Base-by-base conservation (phyloP, 148 eudicot genomes). In the Cornus controversa region DNA sequence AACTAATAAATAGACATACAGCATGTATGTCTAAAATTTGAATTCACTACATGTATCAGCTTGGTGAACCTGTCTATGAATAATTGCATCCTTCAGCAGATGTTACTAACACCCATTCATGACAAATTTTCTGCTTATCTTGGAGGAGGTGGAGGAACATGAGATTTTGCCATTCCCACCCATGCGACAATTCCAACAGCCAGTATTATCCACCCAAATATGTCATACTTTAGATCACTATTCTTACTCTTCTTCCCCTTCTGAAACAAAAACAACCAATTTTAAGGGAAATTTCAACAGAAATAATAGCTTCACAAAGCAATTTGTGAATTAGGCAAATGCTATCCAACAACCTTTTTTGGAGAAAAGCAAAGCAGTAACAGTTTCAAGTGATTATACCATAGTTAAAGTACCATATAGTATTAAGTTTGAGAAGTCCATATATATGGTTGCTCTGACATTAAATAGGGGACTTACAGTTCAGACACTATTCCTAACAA, bases 191-290 rank as follows among this genome's bases (percentile, higher is more conserved):
- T 63, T 23, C 66, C 66, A 23, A 24, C 66, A 23, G 66, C 66
- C 24, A 63, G 66, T 8, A 63, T 83, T n/a, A 83, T 70, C 88
- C 88, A 83, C 34, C 88, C 88, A 75, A 83, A 74, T 57, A 78
- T 66, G 79, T 86, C 88, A 28, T 86, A 86, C 62, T 78, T 71
- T 23, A 83, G 75, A 72, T 86, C 86, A 73, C 76, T 83, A 20
- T 70, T 80, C 57, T 50, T 13, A 64, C 74, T 70, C 76, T 81
- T 83, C 86, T 83, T 86, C 15, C 83, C 28, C 3, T 75, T 75
- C 88, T 86, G 88, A 47, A 20, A 54, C 14, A 69, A 6, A 62
- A 63, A 24, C 27, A 63, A 9, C 7, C 66, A 23, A 24, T 63
- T 24, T 63, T 63, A 24, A 63, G 14, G 18, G 29, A 23, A 63